Base-by-base conservation (phyloP, 2,329 filamentous ascomycete species). In the Diaporthe velutina region DNA sequence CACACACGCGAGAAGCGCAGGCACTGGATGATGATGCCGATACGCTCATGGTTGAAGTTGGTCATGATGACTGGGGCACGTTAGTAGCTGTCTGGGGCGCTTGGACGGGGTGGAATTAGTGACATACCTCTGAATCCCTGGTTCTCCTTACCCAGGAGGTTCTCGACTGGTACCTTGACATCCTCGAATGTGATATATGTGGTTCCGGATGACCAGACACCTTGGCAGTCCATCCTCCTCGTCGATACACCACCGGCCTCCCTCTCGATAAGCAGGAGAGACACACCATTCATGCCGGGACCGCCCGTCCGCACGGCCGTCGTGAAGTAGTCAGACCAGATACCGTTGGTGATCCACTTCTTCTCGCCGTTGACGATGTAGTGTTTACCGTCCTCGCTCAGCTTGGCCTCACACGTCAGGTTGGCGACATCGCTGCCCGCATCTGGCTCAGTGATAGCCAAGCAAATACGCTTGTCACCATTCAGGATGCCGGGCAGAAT, bases 351-450 rank as follows among this genome's bases (percentile, higher is more conserved):
- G 85, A 98, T 98, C 96, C 97, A 98, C 88, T 99, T 99, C 93
- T 99, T 98, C 91, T 98, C 96, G 73, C 97, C 97, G 82, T 98
- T 99, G 85, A 99, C 97, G 79, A 98, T 98, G 86, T 97, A 99
- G 87, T 98, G 95, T 89, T 98, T 98, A 81, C 97, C 97, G 80
- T 99, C 97, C 79, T 97, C 94, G 77, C 91, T 94, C 74, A 98
- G 90, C 89, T 98, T 98, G 35, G 97, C 97, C 88, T 98, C 96
- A 84, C 96, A 98, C 19, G 93, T 97, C 78, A 99, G 84, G 85
- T 98, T 98, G 75, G 97, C 97, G 13, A 99, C 97, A 83, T 99
- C 97, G 78, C 92, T 95, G 58, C 97, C 97, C 17, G 96, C 97
- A 85, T 98, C 96, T 76, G 94, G 97, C 86, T 99, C 97, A 0